phyloP scores from a whole-genome alignment of 345 rosid genomes.

The Gynandropsis gynandra region DNA sequence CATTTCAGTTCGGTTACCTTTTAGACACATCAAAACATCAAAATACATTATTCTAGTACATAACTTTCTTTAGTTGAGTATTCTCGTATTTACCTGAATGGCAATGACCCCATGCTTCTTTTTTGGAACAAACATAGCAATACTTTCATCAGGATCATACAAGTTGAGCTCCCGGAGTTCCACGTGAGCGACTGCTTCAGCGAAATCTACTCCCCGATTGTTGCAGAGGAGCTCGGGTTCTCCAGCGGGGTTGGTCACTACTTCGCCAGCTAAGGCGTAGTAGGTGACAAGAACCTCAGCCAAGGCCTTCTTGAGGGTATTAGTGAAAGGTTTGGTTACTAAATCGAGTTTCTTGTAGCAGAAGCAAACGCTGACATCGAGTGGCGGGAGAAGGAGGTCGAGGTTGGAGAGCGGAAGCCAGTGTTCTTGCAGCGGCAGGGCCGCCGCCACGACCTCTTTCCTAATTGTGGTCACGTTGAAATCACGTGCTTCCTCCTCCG shows the following conservation, averaged over 20 bases:
- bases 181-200: slow-evolving; percentile 53
- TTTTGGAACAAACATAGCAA: slow-evolving; percentile 58
- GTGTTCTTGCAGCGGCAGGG: slow-evolving; percentile 59
- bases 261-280: slow-evolving; percentile 70
- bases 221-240: slow-evolving; percentile 85
- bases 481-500: slow-evolving; percentile 25
- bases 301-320: slow-evolving; percentile 47
- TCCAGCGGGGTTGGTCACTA: slow-evolving; percentile 43
- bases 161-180: slow-evolving; percentile 50
- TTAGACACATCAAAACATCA: slow-evolving; percentile 7
- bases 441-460: slow-evolving; percentile 58
- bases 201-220: slow-evolving; percentile 77
- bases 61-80: no score
- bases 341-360: slow-evolving; percentile 41
- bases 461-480: slow-evolving; percentile 34
- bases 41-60: no score
- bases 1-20: slow-evolving; percentile 62
- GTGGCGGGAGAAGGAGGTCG: slow-evolving; percentile 70
- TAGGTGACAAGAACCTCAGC: slow-evolving; percentile 60
- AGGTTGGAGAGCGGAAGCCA: slow-evolving; percentile 87
- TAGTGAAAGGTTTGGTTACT: slow-evolving; percentile 19
- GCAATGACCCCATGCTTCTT: slow-evolving; percentile 55
- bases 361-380: slow-evolving; percentile 57
- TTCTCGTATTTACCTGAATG: slow-evolving; percentile 47
- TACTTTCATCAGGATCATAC: slow-evolving; percentile 57